Conservation (phyloP, 2,329 filamentous ascomycete species). For the Exophiala lecanii-corni region DNA sequence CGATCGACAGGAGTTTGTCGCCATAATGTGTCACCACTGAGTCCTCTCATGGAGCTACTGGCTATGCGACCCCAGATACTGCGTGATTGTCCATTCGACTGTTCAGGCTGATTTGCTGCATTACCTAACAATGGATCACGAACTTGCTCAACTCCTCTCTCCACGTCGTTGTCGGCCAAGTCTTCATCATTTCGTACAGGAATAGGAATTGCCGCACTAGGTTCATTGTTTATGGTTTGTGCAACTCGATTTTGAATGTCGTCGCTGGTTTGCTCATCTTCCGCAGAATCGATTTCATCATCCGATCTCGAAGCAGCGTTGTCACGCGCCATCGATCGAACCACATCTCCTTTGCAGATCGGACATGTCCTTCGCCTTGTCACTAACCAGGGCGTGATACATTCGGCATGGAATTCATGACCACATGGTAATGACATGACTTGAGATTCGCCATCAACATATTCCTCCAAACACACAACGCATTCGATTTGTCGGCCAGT, state of each 20-base stretch:
- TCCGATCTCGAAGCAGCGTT: conserved; percentile 15
- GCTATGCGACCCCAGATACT: conserved; percentile 42
- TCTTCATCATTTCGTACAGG: conserved; percentile 33
- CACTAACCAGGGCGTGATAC: conserved; percentile 98
- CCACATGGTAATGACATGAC: conserved; percentile 98
- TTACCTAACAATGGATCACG: conserved; percentile 33
- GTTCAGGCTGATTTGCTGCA: conserved; percentile 5
- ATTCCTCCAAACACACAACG: conserved; percentile 94
- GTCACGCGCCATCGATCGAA: conserved; percentile 55
- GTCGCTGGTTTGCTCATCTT: conserved; percentile 41
- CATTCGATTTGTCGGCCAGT: conserved; percentile 73
- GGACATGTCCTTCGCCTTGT: conserved; percentile 94
- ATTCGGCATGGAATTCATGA: conserved; percentile 95
- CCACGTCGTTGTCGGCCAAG: conserved; percentile 32
- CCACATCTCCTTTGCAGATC: conserved; percentile 97
- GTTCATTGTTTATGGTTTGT: conserved; percentile 43
- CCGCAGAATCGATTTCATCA: conserved; percentile 16
- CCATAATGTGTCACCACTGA: conserved; percentile 42
- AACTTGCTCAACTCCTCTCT: conserved; percentile 33
- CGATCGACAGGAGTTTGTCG: conserved; percentile 25
- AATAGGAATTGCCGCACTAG: conserved; percentile 49
- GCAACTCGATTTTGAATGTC: conserved; percentile 43
- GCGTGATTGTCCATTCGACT: conserved; percentile 31
- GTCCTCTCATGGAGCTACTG: conserved; percentile 40
- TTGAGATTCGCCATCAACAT: conserved; percentile 84